Evolutionary conservation across 2,329 filamentous ascomycete genomes (phyloP).

Genomic region (Epichloe gansuensis): DNA sequence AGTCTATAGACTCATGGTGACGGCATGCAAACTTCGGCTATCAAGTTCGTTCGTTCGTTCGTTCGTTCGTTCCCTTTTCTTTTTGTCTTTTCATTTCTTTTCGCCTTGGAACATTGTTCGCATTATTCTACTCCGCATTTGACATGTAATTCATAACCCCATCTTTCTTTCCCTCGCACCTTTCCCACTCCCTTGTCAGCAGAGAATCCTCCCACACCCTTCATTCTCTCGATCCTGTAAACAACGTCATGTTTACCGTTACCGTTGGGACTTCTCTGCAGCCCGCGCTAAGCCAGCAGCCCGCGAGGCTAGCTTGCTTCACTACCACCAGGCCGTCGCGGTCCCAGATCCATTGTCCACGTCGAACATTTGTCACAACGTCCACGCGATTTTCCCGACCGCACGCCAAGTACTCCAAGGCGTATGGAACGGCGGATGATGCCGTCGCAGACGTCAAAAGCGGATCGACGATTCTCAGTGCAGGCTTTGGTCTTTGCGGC

Average conservation of each 20-base stretch:
- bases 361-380: slow-evolving; percentile 6
- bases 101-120: background rate
- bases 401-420: slow-evolving; percentile 29
- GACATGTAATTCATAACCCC: background rate
- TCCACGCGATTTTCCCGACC: slow-evolving; percentile 4
- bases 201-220: background rate
- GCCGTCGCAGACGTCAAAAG: slow-evolving; percentile 61
- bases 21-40: background rate
- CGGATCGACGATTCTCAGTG: slow-evolving; percentile 59
- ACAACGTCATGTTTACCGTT: background rate
- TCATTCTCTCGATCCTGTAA: background rate
- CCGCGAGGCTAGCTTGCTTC: background rate
- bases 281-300: background rate
- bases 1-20: background rate
- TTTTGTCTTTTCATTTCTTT: background rate
- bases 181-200: background rate
- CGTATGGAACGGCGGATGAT: slow-evolving; percentile 46
- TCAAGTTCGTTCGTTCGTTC: background rate
- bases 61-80: background rate
- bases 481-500: slow-evolving; percentile 74
- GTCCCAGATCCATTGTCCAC: background rate
- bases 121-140: background rate
- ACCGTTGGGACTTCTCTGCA: background rate
- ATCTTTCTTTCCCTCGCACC: background rate
- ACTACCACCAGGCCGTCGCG: background rate